Evolutionary conservation across 179 eudicot genomes (phyloP).

Genomic region (Nepenthes alata): DNA sequence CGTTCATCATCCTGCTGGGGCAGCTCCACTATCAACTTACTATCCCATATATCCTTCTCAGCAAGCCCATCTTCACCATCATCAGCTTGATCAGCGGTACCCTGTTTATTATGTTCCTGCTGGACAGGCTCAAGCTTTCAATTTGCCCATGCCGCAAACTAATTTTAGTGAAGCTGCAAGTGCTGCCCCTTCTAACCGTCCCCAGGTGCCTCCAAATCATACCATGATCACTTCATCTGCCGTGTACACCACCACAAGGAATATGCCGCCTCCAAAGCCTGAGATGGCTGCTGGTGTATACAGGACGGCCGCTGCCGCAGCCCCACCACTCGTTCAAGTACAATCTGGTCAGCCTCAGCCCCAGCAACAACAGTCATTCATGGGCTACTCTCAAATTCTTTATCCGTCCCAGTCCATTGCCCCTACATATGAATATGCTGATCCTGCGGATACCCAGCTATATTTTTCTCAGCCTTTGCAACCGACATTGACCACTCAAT

Average conservation of each 20-base stretch:
- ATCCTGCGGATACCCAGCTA: conserved; percentile 55
- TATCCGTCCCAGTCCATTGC: conserved; percentile 57
- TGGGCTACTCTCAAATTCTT: conserved; percentile 52
- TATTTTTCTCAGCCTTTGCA: conserved; percentile 54
- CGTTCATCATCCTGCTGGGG: conserved; percentile 41
- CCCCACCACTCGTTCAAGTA: conserved; percentile 36
- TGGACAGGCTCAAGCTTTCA: conserved; percentile 59
- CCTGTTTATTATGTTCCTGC: conserved; percentile 49
- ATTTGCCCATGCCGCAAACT: conserved; percentile 46
- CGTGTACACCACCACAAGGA: conserved; percentile 22
- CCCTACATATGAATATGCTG: conserved; percentile 53
- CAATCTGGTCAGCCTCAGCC: conserved; percentile 31
- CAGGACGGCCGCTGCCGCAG: conserved; percentile 28
- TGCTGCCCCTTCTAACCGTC: conserved; percentile 20
- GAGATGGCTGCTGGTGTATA: conserved; percentile 36
- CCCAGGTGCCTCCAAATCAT: conserved; percentile 37
- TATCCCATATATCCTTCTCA: conserved; percentile 63
- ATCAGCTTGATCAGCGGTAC: conserved; percentile 37
- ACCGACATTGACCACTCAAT: conserved; percentile 52
- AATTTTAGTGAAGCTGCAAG: conserved; percentile 33
- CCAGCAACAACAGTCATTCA: conserved; percentile 32
- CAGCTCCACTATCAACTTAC: conserved; percentile 40
- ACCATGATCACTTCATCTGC: conserved; percentile 15
- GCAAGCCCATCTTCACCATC: conserved; percentile 39
- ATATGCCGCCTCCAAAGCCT: conserved; percentile 33